Conservation (phyloP, 2,329 filamentous ascomycete genomes). For the Arthroderma sp. region DNA sequence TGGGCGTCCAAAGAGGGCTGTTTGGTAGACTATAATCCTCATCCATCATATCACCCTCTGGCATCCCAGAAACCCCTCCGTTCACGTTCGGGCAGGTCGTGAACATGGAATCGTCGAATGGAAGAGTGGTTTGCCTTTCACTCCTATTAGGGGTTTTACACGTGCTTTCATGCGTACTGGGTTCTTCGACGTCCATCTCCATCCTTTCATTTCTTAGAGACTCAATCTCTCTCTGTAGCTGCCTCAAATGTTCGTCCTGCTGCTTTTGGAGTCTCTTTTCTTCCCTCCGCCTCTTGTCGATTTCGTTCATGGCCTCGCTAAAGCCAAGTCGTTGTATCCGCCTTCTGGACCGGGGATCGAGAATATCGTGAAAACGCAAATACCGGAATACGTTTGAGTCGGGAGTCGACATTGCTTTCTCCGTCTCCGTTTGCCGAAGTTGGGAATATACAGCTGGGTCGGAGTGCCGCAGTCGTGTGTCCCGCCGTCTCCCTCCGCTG, state of each 20-base stretch:
- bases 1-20: constrained; percentile 5
- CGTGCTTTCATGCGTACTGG: background rate
- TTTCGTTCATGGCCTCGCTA: constrained; percentile 37
- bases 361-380: constrained; percentile 33
- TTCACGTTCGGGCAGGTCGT: background rate
- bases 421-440: constrained; percentile 3
- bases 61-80: background rate
- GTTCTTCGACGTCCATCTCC: background rate
- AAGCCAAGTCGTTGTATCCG: constrained; percentile 35
- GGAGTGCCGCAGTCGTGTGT: constrained; percentile 9
- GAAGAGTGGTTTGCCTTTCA: background rate
- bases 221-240: constrained; percentile 20
- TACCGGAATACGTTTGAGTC: constrained; percentile 20
- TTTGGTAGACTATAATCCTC: background rate
- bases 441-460: background rate
- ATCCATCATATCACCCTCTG: background rate
- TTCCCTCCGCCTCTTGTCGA: constrained; percentile 30
- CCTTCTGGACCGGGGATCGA: constrained; percentile 33
- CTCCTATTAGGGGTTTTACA: background rate
- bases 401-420: background rate
- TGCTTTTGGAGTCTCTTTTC: constrained; percentile 18
- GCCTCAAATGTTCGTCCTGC: constrained; percentile 23
- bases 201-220: constrained; percentile 16
- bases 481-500: background rate
- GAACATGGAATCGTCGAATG: background rate